Base-by-base conservation (phyloP, 2,329 filamentous ascomycete species). In the Neopestalotiopsis sp. region DNA sequence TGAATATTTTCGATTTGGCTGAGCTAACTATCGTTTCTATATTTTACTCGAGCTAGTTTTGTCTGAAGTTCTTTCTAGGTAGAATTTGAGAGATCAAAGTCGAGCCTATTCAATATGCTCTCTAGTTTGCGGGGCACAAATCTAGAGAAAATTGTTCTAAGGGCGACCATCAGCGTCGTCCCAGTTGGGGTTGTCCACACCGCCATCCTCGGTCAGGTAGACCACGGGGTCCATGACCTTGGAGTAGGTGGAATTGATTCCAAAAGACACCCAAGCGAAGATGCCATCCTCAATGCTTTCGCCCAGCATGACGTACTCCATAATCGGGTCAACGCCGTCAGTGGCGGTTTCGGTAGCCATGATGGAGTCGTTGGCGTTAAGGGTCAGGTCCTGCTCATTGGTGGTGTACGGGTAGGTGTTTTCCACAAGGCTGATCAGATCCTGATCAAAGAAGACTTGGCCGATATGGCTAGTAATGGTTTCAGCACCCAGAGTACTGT, bases 361-460 rank as follows among this genome's bases (percentile, higher is more conserved):
- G n/a, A 65, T 38, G 24, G 14, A n/a, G 40, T 65, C 62, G 20
- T 65, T 40, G n/a, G 34, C 62, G 24, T 65, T 65, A 2, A 24
- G 14, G 40, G 62, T 65, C n/a, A 65, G 7, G 14, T 14, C 14
- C 38, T 45, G 34, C 38, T 20, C 17, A 20, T 65, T 65, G n/a
- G 34, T 30, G 13, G 14, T 52, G 20, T 65, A 65, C 10, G 40
- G 62, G 20, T 32, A 20, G 14, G 17, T 20, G 14, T 20, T 30
- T 32, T 65, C 62, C n/a, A 65, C 40, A 12, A 24, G 71, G 32
- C 73, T 73, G 72, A 88, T 84, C 6, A 92, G 84, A 70, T 83
- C 81, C 75, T 91, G 86, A 76, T 91, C 88, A 76, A 90, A 89
- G 83, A 89, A 92, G 66, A 90, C 75, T 76, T 92, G 90, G n/a